Evolutionary conservation across 768 basidiomycete genomes (phyloP), one percentile per base, ranked within the genome.

Genomic region (Lactifluus volemus): DNA sequence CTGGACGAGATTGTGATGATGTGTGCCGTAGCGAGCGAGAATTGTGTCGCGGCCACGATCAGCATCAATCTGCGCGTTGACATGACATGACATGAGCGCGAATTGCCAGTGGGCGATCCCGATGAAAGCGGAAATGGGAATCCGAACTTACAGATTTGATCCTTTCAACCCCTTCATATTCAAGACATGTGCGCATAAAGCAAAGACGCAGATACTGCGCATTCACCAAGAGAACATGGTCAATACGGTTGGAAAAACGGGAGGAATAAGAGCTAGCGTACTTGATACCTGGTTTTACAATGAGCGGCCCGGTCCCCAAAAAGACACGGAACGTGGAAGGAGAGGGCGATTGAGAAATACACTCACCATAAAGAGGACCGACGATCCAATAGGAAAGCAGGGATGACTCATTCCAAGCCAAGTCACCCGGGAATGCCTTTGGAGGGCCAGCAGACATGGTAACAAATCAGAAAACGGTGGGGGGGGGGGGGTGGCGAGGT

Each of bases 291-390:
- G 53, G 32, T n/a, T n/a, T 38, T 34, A 32, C n/a, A 49, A 10
- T 10, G 2, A 5, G 34, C 30, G 32, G 9, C 32, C 32, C 5
- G 9, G 32, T 4, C 32, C 25, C 25, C n/a, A n/a, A n/a, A 6
- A 30, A 17, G 14, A 10, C 39, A 9, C 30, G 38, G 25, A 19
- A 9, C n/a, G n/a, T n/a, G n/a, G 10, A 14, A 15, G n/a, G 8
- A 49, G 32, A 1, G 12, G 8, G 6, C 11, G 10, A 29, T 12
- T 21, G 10, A 32, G n/a, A n/a, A n/a, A n/a, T n/a, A n/a, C n/a
- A 51, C 60, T 19, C 42, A 61, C 60, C 60, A 6, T 56, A 61
- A 12, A 61, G 44, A n/a, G 60, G 55, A 38, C 60, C 60, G 12
- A 61, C 55, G 5, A 51, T 17, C 60, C 60, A 61, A 2, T 25